Evolutionary conservation across 2,329 filamentous ascomycete species (phyloP).

Genomic region (Hymenoscyphus scutula): DNA sequence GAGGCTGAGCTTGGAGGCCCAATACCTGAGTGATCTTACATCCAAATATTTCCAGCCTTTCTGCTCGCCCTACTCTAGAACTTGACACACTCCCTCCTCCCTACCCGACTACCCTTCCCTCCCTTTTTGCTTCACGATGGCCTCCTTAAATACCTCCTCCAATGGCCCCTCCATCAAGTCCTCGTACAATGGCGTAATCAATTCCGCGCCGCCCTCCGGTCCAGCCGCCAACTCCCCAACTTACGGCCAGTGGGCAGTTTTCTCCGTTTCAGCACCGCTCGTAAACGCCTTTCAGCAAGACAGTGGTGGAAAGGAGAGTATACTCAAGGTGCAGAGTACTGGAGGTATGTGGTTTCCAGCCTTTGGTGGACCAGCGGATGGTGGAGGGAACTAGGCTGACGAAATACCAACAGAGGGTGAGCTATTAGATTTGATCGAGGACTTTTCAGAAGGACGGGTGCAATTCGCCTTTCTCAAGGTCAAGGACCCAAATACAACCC

Average conservation of each 20-base stretch:
- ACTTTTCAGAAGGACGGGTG: slow-evolving; percentile 93
- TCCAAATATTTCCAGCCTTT: too few relatives aligned
- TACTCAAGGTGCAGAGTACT: slow-evolving; percentile 89
- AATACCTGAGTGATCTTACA: too few relatives aligned
- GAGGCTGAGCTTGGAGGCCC: too few relatives aligned
- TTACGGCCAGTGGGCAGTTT: slow-evolving; percentile 89
- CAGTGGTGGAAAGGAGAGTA: slow-evolving; percentile 80
- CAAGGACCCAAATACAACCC: slow-evolving; percentile 84
- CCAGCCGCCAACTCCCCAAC: slow-evolving; percentile 68
- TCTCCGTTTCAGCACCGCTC: slow-evolving; percentile 87
- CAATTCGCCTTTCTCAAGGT: slow-evolving; percentile 97
- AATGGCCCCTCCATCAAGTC: slow-evolving; percentile 83
- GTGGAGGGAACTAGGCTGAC: neutral
- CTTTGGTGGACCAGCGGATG: neutral
- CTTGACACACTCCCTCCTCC: neutral
- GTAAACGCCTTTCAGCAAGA: slow-evolving; percentile 88
- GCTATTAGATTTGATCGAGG: slow-evolving; percentile 83
- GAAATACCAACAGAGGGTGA: slow-evolving; percentile 69
- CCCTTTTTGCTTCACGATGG: slow-evolving; percentile 51
- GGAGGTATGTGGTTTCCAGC: slow-evolving; percentile 57
- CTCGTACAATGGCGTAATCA: slow-evolving; percentile 70
- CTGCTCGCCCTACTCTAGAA: neutral
- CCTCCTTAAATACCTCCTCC: slow-evolving; percentile 74
- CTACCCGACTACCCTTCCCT: neutral
- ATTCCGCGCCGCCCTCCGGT: slow-evolving; percentile 55